Evolutionary conservation across 257 asterid species (phyloP), one percentile per base, ranked within the genome.

Genomic region (Haberlea rhodopensis): DNA sequence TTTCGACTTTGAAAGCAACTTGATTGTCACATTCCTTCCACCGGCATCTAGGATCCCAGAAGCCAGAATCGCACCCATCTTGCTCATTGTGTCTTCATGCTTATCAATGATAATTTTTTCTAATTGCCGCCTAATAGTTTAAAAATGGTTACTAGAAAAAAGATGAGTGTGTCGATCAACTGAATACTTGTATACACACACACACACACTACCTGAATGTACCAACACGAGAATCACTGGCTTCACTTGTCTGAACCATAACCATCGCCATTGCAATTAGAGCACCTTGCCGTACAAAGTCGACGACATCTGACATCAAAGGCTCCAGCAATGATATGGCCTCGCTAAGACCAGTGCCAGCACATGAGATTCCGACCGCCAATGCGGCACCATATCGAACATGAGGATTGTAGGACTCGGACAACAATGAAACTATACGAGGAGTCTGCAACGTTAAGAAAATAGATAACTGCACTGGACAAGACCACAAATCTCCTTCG

Each of bases 261-360:
- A 94, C 99, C 99, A 94, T 94, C 9, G 99, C 96, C 97, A 94
- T 90, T 23, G 99, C 95, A 71, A 94, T 86, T 63, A 94, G 88
- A 75, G 97, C 99, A 58, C 99, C 99, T 82, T 94, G 99, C 56
- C 99, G 97, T 62, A 94, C 99, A 80, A 94, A 94, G 77, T 90
- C 99, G 26, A 87, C 95, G 4, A 87, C 97, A 76, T 94, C 99
- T 51, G 92, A 87, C 5, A 95, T 90, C 86, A 94, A 75, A 69
- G 99, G 99, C 85, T 86, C 95, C 21, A 94, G 84, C 87, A 94
- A 59, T 26, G 97, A 90, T 77, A 94, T 86, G 76, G 99, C 99
- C 81, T 90, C 97, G 37, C 95, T 82, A 73, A 94, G 79, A 63
- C 97, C 99, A 31, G 97, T 94, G 58, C 99, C 99, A 0, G 99